phyloP scores from a whole-genome alignment of 192 early-diverging fungal genomes.

The Linnemannia zychae region DNA sequence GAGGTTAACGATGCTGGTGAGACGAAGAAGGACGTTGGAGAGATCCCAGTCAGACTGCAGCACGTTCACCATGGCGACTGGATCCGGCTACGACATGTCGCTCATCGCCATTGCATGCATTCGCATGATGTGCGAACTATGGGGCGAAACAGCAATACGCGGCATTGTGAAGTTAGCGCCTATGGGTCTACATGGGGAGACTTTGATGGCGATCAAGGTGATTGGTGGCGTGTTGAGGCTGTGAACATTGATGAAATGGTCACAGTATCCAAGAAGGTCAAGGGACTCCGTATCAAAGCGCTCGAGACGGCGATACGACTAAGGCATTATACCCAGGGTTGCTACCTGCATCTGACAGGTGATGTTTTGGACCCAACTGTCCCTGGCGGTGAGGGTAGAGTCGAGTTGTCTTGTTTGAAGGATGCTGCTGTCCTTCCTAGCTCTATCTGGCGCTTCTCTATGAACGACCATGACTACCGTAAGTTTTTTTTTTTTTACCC shows the following conservation, averaged over 20 bases:
- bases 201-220: constrained; percentile 84
- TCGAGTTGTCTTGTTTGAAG: constrained; percentile 28
- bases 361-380: constrained; percentile 44
- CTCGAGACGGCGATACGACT: constrained; percentile 75
- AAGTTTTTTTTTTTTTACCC: neutral
- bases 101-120: constrained; percentile 71
- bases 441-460: constrained; percentile 36
- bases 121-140: constrained; percentile 68
- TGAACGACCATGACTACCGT: constrained; percentile 50
- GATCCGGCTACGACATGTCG: constrained; percentile 76
- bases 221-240: constrained; percentile 88
- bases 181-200: constrained; percentile 65
- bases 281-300: constrained; percentile 56
- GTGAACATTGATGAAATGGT: constrained; percentile 44
- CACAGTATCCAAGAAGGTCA: constrained; percentile 38
- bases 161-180: constrained; percentile 42
- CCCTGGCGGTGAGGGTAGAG: constrained; percentile 74
- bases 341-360: constrained; percentile 74
- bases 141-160: neutral
- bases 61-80: constrained; percentile 77
- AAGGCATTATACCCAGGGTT: constrained; percentile 72
- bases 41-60: constrained; percentile 47
- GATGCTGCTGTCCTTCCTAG: constrained; percentile 7
- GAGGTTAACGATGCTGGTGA: neutral
- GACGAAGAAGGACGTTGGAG: neutral